Evolutionary conservation across 2,329 filamentous ascomycete species (phyloP), one percentile per base, ranked within the genome.

Genomic region (Penicillium sp.): DNA sequence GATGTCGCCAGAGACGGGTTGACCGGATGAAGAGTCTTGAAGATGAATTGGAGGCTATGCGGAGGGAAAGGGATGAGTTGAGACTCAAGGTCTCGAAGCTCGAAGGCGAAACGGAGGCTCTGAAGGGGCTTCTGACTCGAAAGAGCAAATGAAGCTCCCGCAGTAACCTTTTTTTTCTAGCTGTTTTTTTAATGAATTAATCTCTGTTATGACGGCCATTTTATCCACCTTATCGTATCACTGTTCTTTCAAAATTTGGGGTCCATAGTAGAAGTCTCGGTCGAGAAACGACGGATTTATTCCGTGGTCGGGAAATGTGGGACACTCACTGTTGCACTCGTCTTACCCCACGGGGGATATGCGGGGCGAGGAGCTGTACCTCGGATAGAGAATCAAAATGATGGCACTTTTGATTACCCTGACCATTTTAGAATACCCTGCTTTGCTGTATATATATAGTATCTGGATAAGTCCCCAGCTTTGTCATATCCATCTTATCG

Each of bases 41-140:
- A 64, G 70, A 66, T n/a, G 73, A 76, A 59, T 67, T 78, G 53
- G 70, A 71, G 55, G 67, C 62, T 28, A 59, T 75, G 12, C 69
- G 73, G 50, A 68, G 68, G 57, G 75, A 78, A 59, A 68, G 75
- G 26, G 75, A 78, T 61, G 74, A 76, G 57, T 65, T 76, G 67
- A 74, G 65, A 62, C 68, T 77, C 58, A 70, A 68, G 40, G 72
- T 75, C 49, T 76, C 73, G 12, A 75, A 75, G 61, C 62, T 77
- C 50, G 73, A 77, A 64, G 75, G 75, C 9, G 75, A 78, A 66
- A 75, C 74, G 28, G 72, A 75, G 61, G 74, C 71, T 44, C 60
- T 77, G 58, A 71, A 70, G 54, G 68, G 73, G 38, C 69, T 71
- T 58, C 59, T 70, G 26, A 61, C 63, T 59, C 66, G 66, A 24